A percentile compares a stretch with the other conserved stretches of the same genome.
Evolutionary conservation across 1,284 basidiomycete species (phyloP).

Genomic region (Boletellus deceptivus): DNA sequence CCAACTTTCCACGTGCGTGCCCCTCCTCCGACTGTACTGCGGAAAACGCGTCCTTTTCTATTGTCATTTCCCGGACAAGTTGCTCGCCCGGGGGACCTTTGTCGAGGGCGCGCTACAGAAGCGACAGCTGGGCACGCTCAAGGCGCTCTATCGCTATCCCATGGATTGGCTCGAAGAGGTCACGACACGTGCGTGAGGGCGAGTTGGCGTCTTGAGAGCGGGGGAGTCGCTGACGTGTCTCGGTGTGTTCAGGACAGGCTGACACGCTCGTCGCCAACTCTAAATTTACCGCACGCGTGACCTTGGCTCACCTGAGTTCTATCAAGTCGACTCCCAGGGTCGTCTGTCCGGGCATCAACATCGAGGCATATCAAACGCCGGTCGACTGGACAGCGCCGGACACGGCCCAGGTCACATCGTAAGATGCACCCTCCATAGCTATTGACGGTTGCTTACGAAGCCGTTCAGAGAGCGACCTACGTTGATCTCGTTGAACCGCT

Average conservation of each 20-base stretch:
- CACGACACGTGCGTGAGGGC: conserved; percentile 73
- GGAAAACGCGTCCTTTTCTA: conserved; percentile 90
- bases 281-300: conserved; percentile 81
- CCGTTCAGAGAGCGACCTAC: conserved; percentile 65
- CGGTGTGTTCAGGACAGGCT: conserved; percentile 59
- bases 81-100: conserved; percentile 79
- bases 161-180: conserved; percentile 90
- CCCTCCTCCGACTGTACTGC: conserved; percentile 69
- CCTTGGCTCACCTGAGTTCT: conserved; percentile 73
- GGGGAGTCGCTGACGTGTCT: background rate
- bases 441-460: conserved; percentile 1
- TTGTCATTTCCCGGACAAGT: conserved; percentile 96
- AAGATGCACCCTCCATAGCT: conserved; percentile 31
- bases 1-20: conserved; percentile 90
- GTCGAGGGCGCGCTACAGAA: conserved; percentile 48
- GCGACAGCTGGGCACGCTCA: conserved; percentile 51
- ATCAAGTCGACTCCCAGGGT: conserved; percentile 67
- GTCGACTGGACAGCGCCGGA: conserved; percentile 47
- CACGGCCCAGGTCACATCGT: conserved; percentile 66
- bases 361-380: conserved; percentile 60
- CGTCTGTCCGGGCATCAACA: conserved; percentile 91
- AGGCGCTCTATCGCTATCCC: conserved; percentile 79
- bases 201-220: background rate
- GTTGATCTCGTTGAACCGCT: conserved; percentile 89
- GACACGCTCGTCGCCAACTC: conserved; percentile 94